These are phyloP conservation scores for Jatropha multifida DNA, from an alignment of 441 rosid genomes.

Conservation along the genomic window DNA sequence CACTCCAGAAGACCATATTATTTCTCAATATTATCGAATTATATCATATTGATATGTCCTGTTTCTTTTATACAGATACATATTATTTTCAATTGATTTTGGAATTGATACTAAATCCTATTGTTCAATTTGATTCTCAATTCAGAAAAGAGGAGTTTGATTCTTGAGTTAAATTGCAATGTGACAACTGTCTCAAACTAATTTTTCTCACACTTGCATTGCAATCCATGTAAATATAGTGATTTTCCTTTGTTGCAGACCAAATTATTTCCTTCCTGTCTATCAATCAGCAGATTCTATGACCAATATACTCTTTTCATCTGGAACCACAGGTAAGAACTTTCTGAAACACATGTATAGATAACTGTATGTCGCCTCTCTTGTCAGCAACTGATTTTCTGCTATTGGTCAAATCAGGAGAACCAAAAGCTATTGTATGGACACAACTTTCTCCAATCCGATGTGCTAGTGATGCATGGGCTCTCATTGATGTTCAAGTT, in stretches of 20 bases:
- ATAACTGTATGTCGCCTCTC: neutral
- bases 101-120: too few species aligned
- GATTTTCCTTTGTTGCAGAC: slow-evolving; percentile 35
- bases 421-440: slow-evolving; percentile 94
- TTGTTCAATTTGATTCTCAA: too few species aligned
- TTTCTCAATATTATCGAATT: too few species aligned
- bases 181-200: neutral
- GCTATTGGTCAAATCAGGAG: slow-evolving; percentile 45
- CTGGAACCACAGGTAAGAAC: slow-evolving; percentile 77
- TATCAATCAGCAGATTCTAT: slow-evolving; percentile 52
- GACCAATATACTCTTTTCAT: slow-evolving; percentile 82
- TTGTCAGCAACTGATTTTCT: slow-evolving; percentile 10
- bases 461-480: slow-evolving; percentile 65
- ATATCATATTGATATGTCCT: too few species aligned
- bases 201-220: neutral
- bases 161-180: too few species aligned
- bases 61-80: too few species aligned
- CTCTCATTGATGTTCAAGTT: slow-evolving; percentile 49
- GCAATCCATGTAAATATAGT: slow-evolving; percentile 8
- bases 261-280: slow-evolving; percentile 41
- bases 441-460: slow-evolving; percentile 80
- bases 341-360: neutral
- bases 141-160: too few species aligned
- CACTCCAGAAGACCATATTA: too few species aligned
- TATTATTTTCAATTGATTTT: too few species aligned